These are phyloP conservation scores for Lachnellula willkommii DNA, from an alignment of 2,329 filamentous ascomycete species.

Conservation along the genomic window DNA sequence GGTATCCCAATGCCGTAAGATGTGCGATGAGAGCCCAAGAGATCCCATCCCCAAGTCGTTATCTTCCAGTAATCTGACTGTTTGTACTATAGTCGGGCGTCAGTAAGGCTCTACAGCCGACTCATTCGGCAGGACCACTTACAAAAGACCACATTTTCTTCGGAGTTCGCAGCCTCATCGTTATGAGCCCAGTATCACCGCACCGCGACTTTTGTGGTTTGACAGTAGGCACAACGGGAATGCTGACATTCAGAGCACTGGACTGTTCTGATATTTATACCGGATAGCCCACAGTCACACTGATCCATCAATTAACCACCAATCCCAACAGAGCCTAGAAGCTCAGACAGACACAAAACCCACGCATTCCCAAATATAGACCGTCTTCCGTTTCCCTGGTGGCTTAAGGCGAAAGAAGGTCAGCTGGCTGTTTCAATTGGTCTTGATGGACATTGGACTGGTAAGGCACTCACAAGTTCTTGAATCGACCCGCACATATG, in stretches of 20 bases:
- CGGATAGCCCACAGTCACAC: background rate
- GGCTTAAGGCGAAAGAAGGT: background rate
- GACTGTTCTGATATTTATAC: background rate
- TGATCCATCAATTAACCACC: background rate
- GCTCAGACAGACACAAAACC: background rate
- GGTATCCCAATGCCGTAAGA: too few species aligned
- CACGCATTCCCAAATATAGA: background rate
- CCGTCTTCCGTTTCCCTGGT: background rate
- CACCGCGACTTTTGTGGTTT: slow-evolving; percentile 1
- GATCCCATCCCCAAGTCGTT: too few species aligned
- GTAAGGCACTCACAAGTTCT: too few species aligned
- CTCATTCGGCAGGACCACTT: too few species aligned
- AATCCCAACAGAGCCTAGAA: background rate
- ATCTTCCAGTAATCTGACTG: too few species aligned
- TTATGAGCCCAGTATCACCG: background rate
- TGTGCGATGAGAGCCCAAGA: too few species aligned
- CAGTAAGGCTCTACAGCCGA: too few species aligned
- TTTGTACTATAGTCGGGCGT: too few species aligned
- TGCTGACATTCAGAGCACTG: slow-evolving; percentile 1
- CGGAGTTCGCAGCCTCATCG: background rate
- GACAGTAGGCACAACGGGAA: slow-evolving; percentile 1
- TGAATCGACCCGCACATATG: too few species aligned
- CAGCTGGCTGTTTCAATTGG: too few species aligned
- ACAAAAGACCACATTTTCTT: too few species aligned
- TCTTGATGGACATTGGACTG: too few species aligned